These are phyloP conservation scores for Yarrowia deformans DNA, from an alignment of 805 yeast genomes.

Conservation along the genomic window DNA sequence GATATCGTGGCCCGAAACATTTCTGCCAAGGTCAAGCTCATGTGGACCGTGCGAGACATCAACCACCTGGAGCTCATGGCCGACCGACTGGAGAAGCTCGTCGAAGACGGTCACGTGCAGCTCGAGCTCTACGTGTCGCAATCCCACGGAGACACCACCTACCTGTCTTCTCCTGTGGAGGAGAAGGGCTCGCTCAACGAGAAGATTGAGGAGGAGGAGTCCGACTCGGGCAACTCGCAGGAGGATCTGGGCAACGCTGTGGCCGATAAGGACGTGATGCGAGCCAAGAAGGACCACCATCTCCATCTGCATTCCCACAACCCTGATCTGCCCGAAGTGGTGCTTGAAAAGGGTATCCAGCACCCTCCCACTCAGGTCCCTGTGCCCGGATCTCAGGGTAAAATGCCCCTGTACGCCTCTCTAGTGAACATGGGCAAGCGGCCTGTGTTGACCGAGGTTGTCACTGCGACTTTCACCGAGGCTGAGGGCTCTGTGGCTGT, in stretches of 20 bases:
- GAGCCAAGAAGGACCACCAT: slow-evolving; percentile 25
- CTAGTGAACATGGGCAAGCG: slow-evolving; percentile 47
- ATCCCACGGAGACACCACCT: slow-evolving; percentile 8
- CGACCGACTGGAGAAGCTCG: slow-evolving; percentile 42
- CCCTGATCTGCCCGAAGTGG: slow-evolving; percentile 2
- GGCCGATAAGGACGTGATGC: slow-evolving; percentile 26
- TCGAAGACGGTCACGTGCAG: slow-evolving; percentile 48
- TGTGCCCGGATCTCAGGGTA: slow-evolving; percentile 18
- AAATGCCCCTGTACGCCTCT: slow-evolving; percentile 22
- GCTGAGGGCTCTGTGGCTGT: slow-evolving; percentile 58
- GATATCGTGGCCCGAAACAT: slow-evolving; percentile 43
- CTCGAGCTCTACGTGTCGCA: slow-evolving; percentile 40
- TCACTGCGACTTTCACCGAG: slow-evolving; percentile 52
- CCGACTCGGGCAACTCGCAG: slow-evolving; percentile 14
- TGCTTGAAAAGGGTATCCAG: slow-evolving; percentile 1
- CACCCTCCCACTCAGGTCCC: slow-evolving; percentile 12
- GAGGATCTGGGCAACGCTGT: background rate
- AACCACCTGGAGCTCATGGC: slow-evolving; percentile 42
- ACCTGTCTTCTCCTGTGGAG: slow-evolving; percentile 7
- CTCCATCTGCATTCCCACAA: slow-evolving; percentile 6
- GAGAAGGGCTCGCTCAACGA: slow-evolving; percentile 5
- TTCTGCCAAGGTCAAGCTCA: slow-evolving; percentile 43
- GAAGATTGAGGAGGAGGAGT: slow-evolving; percentile 8
- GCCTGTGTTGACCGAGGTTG: slow-evolving; percentile 56
- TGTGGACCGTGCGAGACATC: slow-evolving; percentile 47